These are phyloP conservation scores for Penicilliopsis zonata DNA, from an alignment of 495 filamentous ascomycete species.

Conservation along the genomic window DNA sequence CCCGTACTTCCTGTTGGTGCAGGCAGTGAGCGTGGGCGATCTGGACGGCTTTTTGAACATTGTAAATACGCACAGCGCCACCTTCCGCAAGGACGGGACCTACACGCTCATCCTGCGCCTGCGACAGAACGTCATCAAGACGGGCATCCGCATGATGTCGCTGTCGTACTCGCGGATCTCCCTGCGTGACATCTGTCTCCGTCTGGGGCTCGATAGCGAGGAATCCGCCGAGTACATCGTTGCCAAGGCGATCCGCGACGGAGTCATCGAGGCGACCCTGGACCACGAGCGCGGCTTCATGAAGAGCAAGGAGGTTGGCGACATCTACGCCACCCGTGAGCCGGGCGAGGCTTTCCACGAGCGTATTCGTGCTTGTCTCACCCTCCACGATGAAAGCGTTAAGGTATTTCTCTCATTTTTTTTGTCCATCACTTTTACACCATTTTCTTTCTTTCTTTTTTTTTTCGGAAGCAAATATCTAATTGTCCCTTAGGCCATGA, in stretches of 20 bases:
- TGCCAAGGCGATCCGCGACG: slow-evolving; percentile 94
- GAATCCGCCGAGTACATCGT: slow-evolving; percentile 98
- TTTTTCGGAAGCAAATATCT: slow-evolving; percentile 7
- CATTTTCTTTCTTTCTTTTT: slow-evolving; percentile 2
- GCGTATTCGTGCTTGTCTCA: slow-evolving; percentile 81
- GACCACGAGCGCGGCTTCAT: slow-evolving; percentile 94
- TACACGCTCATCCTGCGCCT: slow-evolving; percentile 91
- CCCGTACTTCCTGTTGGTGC: slow-evolving; percentile 86
- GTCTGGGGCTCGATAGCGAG: slow-evolving; percentile 81
- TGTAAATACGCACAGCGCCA: slow-evolving; percentile 64
- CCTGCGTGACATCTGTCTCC: slow-evolving; percentile 93
- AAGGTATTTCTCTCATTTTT: slow-evolving; percentile 48
- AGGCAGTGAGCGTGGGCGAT: slow-evolving; percentile 90
- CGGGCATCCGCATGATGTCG: slow-evolving; percentile 97
- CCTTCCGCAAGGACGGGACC: slow-evolving; percentile 86
- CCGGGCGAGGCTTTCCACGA: slow-evolving; percentile 96
- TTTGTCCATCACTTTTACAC: slow-evolving; percentile 1
- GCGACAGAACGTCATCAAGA: slow-evolving; percentile 98
- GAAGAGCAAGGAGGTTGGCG: slow-evolving; percentile 93
- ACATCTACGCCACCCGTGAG: slow-evolving; percentile 92
- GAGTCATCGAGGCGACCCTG: slow-evolving; percentile 90
- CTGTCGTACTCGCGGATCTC: slow-evolving; percentile 95
- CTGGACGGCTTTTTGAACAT: slow-evolving; percentile 81
- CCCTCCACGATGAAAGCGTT: slow-evolving; percentile 91
- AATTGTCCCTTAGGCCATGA: slow-evolving; percentile 60